Conservation (phyloP, 2,329 filamentous ascomycete species). For the Eutypella sp. region DNA sequence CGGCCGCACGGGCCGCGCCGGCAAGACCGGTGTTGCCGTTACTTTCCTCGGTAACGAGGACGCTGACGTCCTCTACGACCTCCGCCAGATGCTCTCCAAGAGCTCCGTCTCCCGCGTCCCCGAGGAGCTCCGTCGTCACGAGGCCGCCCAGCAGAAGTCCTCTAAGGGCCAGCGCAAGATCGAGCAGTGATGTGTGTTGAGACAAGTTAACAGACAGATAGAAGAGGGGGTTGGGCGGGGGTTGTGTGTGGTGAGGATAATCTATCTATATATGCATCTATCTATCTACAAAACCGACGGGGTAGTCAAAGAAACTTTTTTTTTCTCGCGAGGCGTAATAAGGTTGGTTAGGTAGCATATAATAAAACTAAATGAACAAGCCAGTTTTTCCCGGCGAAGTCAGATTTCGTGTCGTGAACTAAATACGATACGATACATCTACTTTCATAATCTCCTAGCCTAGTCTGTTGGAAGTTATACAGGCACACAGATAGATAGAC, state of each 20-base stretch:
- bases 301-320: neutral
- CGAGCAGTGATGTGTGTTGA: conserved; percentile 5
- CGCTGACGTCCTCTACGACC: conserved; percentile 82
- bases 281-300: too few relatives aligned
- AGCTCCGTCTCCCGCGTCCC: conserved; percentile 82
- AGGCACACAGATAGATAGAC: neutral
- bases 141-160: conserved; percentile 83
- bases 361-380: too few relatives aligned
- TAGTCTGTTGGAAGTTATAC: too few relatives aligned
- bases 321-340: too few relatives aligned
- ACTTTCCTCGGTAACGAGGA: conserved; percentile 94
- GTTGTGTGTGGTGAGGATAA: neutral
- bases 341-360: too few relatives aligned
- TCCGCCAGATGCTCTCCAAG: conserved; percentile 94
- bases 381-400: too few relatives aligned
- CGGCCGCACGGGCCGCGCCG: conserved; percentile 93
- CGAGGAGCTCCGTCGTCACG: conserved; percentile 84
- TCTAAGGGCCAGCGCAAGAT: conserved; percentile 31
- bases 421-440: too few relatives aligned
- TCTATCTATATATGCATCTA: neutral
- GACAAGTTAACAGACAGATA: neutral
- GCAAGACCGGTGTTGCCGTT: conserved; percentile 92
- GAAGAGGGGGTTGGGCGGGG: neutral
- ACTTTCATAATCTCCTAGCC: too few relatives aligned
- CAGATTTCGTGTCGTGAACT: too few relatives aligned